A percentile compares a stretch with the other conserved stretches of the same genome.
These are phyloP conservation scores for Murraya paniculata DNA, from an alignment of 345 rosid species.

Conservation along the genomic window DNA sequence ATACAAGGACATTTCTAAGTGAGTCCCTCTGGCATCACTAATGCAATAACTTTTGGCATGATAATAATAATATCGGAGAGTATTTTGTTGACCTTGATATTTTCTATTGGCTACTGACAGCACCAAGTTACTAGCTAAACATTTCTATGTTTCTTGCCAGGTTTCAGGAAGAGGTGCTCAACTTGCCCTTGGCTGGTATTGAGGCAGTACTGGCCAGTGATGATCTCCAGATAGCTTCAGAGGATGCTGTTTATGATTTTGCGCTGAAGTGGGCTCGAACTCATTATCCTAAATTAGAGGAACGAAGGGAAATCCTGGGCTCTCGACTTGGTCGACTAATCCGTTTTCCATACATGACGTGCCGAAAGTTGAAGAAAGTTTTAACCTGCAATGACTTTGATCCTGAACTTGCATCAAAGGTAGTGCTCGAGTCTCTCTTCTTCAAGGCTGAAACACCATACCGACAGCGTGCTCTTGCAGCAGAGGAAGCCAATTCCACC, in stretches of 20 bases:
- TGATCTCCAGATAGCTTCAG: slow-evolving; percentile 62
- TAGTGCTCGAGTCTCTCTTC: slow-evolving; percentile 75
- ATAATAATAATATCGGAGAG: neutral
- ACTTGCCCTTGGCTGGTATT: slow-evolving; percentile 76
- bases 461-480: slow-evolving; percentile 43
- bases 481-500: slow-evolving; percentile 35
- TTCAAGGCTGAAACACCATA: slow-evolving; percentile 67
- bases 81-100: neutral
- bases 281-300: slow-evolving; percentile 63
- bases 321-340: slow-evolving; percentile 55
- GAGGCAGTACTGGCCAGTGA: slow-evolving; percentile 76
- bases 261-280: slow-evolving; percentile 69
- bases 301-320: slow-evolving; percentile 53
- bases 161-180: slow-evolving; percentile 60
- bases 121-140: neutral
- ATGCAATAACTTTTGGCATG: neutral
- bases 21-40: slow-evolving; percentile 14
- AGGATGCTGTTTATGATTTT: slow-evolving; percentile 69
- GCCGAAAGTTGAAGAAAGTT: slow-evolving; percentile 64
- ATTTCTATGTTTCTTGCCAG: slow-evolving; percentile 26
- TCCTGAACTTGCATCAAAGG: slow-evolving; percentile 48
- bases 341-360: slow-evolving; percentile 81
- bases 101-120: slow-evolving; percentile 1
- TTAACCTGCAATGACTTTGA: slow-evolving; percentile 64
- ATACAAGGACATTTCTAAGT: slow-evolving; percentile 66